A percentile compares a stretch with the other conserved stretches of the same genome.
Conservation (phyloP, 2,329 filamentous ascomycete species). For the Beauveria medogensis region DNA sequence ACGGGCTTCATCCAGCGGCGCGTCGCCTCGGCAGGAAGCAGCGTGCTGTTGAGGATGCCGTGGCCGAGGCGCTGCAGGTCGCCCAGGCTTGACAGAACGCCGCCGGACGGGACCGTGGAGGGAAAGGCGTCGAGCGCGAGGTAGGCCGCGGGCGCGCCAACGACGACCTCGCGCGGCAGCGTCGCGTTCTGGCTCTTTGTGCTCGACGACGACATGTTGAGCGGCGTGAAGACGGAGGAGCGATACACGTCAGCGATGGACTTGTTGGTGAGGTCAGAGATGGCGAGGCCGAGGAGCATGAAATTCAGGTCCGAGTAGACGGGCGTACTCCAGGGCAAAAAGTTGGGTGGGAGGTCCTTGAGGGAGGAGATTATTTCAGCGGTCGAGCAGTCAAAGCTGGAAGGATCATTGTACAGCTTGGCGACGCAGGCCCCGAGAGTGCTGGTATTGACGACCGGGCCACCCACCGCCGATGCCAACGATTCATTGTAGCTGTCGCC, state of each 20-base stretch:
- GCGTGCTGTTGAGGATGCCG: conserved; percentile 6
- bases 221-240: background rate
- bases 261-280: background rate
- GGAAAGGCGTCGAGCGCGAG: background rate
- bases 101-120: background rate
- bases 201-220: conserved; percentile 9
- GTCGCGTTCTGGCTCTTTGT: background rate
- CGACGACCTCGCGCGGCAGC: background rate
- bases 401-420: background rate
- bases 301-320: conserved; percentile 7
- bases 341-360: background rate
- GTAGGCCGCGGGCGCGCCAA: background rate
- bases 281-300: conserved; percentile 2
- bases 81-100: background rate
- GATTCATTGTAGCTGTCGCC: background rate
- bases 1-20: conserved; percentile 32
- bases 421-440: background rate
- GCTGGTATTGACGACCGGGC: background rate
- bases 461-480: background rate
- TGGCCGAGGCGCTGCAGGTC: conserved; percentile 4
- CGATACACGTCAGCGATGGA: background rate
- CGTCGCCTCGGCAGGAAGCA: background rate
- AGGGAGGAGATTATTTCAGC: background rate
- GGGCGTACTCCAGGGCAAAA: background rate
- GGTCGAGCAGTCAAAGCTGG: background rate